phyloP scores from a whole-genome alignment of 2,329 filamentous ascomycete species.

The Pseudocercospora ulei region DNA sequence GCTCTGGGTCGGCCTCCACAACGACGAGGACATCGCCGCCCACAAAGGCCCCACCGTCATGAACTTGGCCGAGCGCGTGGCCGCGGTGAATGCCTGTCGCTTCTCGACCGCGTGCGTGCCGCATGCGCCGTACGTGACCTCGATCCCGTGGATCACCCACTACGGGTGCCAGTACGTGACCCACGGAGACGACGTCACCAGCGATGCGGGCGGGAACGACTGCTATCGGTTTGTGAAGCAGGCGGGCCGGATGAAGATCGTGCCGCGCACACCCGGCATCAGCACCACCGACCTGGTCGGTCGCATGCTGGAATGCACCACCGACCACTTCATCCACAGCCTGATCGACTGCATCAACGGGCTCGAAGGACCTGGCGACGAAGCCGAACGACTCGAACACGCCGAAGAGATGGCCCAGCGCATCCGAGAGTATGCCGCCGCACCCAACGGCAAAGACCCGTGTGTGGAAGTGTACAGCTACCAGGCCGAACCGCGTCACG shows the following conservation, averaged over 20 bases:
- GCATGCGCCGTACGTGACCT: constrained; percentile 87
- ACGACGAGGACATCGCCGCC: constrained; percentile 85
- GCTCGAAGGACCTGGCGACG: constrained; percentile 54
- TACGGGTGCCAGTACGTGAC: constrained; percentile 94
- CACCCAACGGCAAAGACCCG: constrained; percentile 66
- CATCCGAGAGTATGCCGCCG: constrained; percentile 77
- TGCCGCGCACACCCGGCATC: constrained; percentile 91
- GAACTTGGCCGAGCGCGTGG: constrained; percentile 81
- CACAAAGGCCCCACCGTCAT: constrained; percentile 99
- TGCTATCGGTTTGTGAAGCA: constrained; percentile 97
- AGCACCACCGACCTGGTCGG: constrained; percentile 97
- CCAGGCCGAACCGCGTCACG: constrained; percentile 32
- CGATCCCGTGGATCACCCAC: constrained; percentile 84
- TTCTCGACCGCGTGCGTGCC: constrained; percentile 82
- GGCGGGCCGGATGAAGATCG: constrained; percentile 86
- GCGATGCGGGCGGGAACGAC: constrained; percentile 83
- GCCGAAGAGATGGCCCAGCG: constrained; percentile 64
- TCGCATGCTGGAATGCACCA: constrained; percentile 93
- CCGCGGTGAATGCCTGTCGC: constrained; percentile 86
- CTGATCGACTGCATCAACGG: constrained; percentile 29
- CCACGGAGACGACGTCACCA: constrained; percentile 94
- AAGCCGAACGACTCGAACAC: constrained; percentile 54
- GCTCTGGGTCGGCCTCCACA: constrained; percentile 86
- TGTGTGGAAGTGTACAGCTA: constrained; percentile 82
- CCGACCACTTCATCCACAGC: constrained; percentile 81